These are phyloP conservation scores for Fusarium sp. DNA, from an alignment of 2,329 filamentous ascomycete genomes.

Conservation along the genomic window DNA sequence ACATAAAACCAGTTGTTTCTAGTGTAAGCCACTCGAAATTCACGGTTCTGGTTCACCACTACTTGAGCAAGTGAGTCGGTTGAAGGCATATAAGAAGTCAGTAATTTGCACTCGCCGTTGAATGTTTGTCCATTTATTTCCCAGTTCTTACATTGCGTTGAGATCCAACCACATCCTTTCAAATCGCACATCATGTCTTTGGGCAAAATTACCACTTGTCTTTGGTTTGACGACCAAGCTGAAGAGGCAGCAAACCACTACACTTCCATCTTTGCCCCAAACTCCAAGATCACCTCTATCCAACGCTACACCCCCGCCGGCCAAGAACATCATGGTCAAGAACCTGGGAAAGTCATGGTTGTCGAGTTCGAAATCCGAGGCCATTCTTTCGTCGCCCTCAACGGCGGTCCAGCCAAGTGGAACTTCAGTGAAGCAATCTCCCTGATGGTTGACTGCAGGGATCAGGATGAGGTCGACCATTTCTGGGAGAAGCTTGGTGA, in stretches of 20 bases:
- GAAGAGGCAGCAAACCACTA: slow-evolving; percentile 60
- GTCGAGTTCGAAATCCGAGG: slow-evolving; percentile 59
- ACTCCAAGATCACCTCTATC: slow-evolving; percentile 55
- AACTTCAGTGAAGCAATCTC: slow-evolving; percentile 59
- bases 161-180: background rate
- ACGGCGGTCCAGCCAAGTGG: slow-evolving; percentile 59
- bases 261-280: slow-evolving; percentile 57
- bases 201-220: slow-evolving; percentile 51
- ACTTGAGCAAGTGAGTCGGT: background rate
- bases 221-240: slow-evolving; percentile 61
- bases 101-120: background rate
- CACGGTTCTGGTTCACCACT: slow-evolving; percentile 2
- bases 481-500: slow-evolving; percentile 62
- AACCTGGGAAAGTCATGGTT: slow-evolving; percentile 53
- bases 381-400: slow-evolving; percentile 58
- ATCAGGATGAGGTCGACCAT: slow-evolving; percentile 63
- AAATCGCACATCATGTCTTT: slow-evolving; percentile 33
- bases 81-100: slow-evolving; percentile 2
- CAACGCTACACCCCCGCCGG: slow-evolving; percentile 52
- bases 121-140: background rate
- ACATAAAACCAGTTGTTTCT: slow-evolving; percentile 7
- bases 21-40: slow-evolving; percentile 14
- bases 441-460: slow-evolving; percentile 61
- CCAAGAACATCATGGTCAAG: slow-evolving; percentile 51
- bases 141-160: background rate